phyloP scores from a whole-genome alignment of 2,329 filamentous ascomycete genomes.

The Exserohilum turcica region DNA sequence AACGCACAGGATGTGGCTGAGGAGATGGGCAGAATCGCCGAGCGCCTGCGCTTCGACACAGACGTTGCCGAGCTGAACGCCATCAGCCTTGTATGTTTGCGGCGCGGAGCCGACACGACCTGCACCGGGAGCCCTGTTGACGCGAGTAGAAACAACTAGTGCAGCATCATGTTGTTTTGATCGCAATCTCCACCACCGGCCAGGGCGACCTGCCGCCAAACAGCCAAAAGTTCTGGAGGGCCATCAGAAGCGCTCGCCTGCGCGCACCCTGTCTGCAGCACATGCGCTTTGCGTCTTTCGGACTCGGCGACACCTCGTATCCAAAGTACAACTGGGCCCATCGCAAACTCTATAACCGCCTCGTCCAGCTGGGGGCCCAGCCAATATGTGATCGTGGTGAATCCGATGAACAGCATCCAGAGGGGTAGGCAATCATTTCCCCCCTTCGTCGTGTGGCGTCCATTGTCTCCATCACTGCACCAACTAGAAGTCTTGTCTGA shows the following conservation, averaged over 20 bases:
- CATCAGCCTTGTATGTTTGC: slow-evolving; percentile 70
- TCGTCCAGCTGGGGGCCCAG: slow-evolving; percentile 80
- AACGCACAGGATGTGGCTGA: slow-evolving; percentile 91
- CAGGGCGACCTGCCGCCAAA: slow-evolving; percentile 93
- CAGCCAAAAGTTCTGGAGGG: slow-evolving; percentile 81
- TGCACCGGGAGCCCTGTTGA: slow-evolving; percentile 6
- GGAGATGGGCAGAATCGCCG: slow-evolving; percentile 74
- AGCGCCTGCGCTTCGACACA: slow-evolving; percentile 79
- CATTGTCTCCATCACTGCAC: not conserved
- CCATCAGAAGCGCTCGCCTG: slow-evolving; percentile 77
- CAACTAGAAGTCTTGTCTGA: slow-evolving; percentile 4
- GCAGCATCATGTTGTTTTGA: slow-evolving; percentile 66
- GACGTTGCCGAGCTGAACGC: slow-evolving; percentile 77
- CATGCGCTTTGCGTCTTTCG: slow-evolving; percentile 82
- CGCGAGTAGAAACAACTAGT: slow-evolving; percentile 50
- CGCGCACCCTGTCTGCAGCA: slow-evolving; percentile 69
- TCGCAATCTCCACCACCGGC: slow-evolving; percentile 89
- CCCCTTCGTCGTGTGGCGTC: slow-evolving; percentile 29
- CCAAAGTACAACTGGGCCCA: slow-evolving; percentile 95
- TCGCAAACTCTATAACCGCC: slow-evolving; percentile 81
- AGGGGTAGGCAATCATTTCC: slow-evolving; percentile 68
- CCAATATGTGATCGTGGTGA: slow-evolving; percentile 80
- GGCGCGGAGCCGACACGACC: not conserved
- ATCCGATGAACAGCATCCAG: slow-evolving; percentile 89
- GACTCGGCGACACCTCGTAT: slow-evolving; percentile 93